Evolutionary conservation across 495 filamentous ascomycete species (phyloP), one percentile per base, ranked within the genome.

Genomic region (Xylaria flabelliformis): DNA sequence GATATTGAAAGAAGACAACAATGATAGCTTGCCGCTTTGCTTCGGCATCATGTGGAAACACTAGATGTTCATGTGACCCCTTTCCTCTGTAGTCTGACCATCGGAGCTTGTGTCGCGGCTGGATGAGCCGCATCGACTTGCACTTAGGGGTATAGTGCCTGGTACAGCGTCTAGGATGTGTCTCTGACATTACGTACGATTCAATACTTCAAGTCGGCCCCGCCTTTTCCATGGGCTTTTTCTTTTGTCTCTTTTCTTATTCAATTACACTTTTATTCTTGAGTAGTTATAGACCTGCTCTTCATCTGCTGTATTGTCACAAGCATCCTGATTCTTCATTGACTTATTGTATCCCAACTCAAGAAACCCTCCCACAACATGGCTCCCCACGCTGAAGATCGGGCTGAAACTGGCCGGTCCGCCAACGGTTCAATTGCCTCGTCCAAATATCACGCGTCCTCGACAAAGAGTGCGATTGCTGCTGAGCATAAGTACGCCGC

Each of bases 401-500:
- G 71, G 69, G 74, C 74, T 65, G 55, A 74, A 69, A 76, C 74
- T 65, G 61, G 76, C 75, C 76, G 72, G 75, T 67, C 76, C 74
- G 73, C 80, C 73, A 75, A 77, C 69, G 76, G 72, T 53, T 71
- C 78, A 36, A 75, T 79, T 71, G 79, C 75, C 21, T 77, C 78
- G 48, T 85, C 85, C 58, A 83, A 84, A 70, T 94, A 94, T 84
- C 97, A 98, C 83, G 88, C 93, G 26, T 78, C 91, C 61, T 92
- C 95, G 29, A 93, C 94, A n/a, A 83, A 88, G 44, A 85, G 85
- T 70, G 96, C 96, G 69, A 94, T 98, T 77, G 81, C 89, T 36
- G 87, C 90, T 69, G 96, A 99, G 83, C 84, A 93, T 76, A 85
- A 91, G 64, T 95, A 89, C 82, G 96, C 96, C 53, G 96, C 96